Base-by-base conservation (phyloP, 768 basidiomycete species). In the Phylloporus sp. region DNA sequence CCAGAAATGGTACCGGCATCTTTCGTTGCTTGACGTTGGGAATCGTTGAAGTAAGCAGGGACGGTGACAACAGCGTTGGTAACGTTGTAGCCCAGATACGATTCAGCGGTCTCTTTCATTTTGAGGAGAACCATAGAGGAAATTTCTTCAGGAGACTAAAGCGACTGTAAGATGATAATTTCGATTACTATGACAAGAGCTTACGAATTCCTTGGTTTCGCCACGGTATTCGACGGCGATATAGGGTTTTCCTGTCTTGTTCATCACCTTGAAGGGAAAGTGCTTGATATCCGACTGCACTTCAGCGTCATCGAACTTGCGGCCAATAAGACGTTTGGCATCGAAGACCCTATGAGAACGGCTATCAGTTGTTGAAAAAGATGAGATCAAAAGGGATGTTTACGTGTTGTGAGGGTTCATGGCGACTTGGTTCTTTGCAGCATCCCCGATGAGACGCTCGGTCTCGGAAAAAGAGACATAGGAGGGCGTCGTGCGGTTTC, bases 1-100 rank as follows among this genome's bases (percentile, higher is more conserved):
- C 95, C 95, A 17, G 92, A 80, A 61, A 98, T 97, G 50, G 81
- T 82, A 58, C 95, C 95, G 29, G 95, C 93, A 63, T 98, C 95
- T 76, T 96, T 98, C 60, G 95, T 98, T 18, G 95, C 95, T 63
- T 95, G 92, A 65, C 95, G 89, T 67, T 98, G 95, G 21, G 95
- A 94, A 75, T 98, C 93, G 70, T 98, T 98, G 79, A 97, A 97
- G 77, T 97, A 97, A 29, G 94, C 93, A 26, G 94, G 94, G 53
- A 97, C 86, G 22, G 93, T 95, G 61, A 97, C 85, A 58, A 98
- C 95, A 46, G 95, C 95, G 68, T 94, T 92, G 68, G 67, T 83
- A 66, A 93, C 74, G 46, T 75, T 79, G 60, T 73, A 76, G 50
- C 95, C 92, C 57, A 98, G 80, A 74, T 98, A 96, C 40, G 95